phyloP scores from a whole-genome alignment of 2,329 filamentous ascomycete species.

The Teratosphaeria zuluensis region DNA sequence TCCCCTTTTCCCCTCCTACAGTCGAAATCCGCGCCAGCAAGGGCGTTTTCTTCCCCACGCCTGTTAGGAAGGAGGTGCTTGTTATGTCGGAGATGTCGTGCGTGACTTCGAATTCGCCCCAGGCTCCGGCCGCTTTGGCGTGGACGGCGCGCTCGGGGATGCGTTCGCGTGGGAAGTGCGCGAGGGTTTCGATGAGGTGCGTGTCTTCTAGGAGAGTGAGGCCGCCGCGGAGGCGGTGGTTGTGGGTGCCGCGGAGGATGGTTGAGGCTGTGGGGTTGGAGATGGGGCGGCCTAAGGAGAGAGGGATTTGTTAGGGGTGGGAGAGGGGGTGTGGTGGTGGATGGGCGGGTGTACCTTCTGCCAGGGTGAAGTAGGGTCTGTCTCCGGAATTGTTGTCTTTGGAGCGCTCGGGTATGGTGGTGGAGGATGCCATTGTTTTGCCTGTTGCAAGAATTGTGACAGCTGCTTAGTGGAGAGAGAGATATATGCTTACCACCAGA shows the following conservation, averaged over 20 bases:
- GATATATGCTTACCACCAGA: too few relatives aligned
- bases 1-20: conserved; percentile 47
- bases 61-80: conserved; percentile 49
- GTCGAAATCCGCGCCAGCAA: conserved; percentile 70
- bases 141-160: too few relatives aligned
- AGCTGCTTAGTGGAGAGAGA: too few relatives aligned
- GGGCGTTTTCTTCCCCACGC: conserved; percentile 56
- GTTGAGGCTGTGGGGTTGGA: neutral
- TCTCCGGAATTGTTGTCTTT: neutral
- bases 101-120: conserved; percentile 44
- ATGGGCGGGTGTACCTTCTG: neutral
- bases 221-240: neutral
- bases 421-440: too few relatives aligned
- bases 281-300: too few relatives aligned
- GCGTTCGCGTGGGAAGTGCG: conserved; percentile 14
- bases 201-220: neutral
- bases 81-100: conserved; percentile 22
- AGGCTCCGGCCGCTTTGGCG: too few relatives aligned
- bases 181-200: neutral
- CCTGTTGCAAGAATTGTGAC: too few relatives aligned
- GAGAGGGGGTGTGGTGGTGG: too few relatives aligned
- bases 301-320: too few relatives aligned
- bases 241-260: neutral
- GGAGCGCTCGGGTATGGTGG: neutral
- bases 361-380: neutral